A percentile compares a stretch with the other conserved stretches of the same genome.
Conservation (phyloP, 2,329 filamentous ascomycete species). For the Endoconidiophora polonica region DNA sequence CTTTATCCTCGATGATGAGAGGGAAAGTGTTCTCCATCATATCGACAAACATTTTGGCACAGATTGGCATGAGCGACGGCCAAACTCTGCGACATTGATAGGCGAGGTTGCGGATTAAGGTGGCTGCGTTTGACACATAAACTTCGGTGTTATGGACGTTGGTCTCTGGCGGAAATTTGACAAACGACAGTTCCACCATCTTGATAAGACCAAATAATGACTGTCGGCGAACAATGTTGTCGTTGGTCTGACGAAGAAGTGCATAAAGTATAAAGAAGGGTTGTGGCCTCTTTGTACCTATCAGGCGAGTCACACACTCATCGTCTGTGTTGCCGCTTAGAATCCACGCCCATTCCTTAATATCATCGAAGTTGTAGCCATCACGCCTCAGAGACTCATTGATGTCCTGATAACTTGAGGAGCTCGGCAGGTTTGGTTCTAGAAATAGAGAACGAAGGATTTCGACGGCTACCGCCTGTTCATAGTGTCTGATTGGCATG, state of each 20-base stretch:
- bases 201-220: slow-evolving; percentile 4
- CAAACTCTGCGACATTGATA: slow-evolving; percentile 15
- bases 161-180: not conserved
- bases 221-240: slow-evolving; percentile 5
- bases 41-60: slow-evolving; percentile 18
- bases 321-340: slow-evolving; percentile 9
- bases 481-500: not conserved
- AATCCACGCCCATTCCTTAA: slow-evolving; percentile 8
- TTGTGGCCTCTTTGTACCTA: not conserved
- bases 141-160: not conserved
- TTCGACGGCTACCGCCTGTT: slow-evolving; percentile 5
- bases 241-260: slow-evolving; percentile 4
- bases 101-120: slow-evolving; percentile 6
- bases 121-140: slow-evolving; percentile 2
- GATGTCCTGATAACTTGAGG: not conserved
- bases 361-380: not conserved
- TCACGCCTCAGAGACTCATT: not conserved
- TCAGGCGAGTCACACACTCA: slow-evolving; percentile 3
- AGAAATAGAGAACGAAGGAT: slow-evolving; percentile 1
- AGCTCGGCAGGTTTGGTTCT: not conserved
- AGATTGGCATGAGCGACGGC: slow-evolving; percentile 18
- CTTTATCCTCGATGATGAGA: slow-evolving; percentile 7
- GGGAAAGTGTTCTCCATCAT: slow-evolving; percentile 19
- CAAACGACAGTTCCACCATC: slow-evolving; percentile 1
- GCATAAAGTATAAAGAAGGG: slow-evolving; percentile 8